Evolutionary conservation across 805 yeast genomes (phyloP), one percentile per base, ranked within the genome.

Genomic region (Starmerella powellii): DNA sequence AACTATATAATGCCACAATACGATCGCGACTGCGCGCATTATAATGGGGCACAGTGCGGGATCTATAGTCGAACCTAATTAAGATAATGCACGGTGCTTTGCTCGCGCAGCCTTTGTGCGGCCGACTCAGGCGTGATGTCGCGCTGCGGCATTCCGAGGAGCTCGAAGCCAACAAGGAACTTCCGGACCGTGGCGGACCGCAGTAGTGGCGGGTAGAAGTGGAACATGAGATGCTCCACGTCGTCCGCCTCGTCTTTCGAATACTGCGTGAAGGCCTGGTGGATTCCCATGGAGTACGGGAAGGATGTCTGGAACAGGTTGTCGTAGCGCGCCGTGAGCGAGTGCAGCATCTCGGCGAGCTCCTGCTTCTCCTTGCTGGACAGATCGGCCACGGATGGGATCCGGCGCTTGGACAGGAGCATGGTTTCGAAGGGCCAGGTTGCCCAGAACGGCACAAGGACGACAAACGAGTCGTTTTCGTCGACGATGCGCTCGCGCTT

Each of bases 271-370:
- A 81, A 82, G 8, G 84, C 80, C 60, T 80, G 88, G 60, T 80
- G 88, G 15, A 80, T 60, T 13, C 88, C 88, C 87, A 80, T 80
- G 0, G 85, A 78, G 60, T 80, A 80, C 2, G 87, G 87, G 66
- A 80, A 80, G 24, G 74, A 70, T 4, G 82, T 73, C 56, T 70
- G 63, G 58, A 80, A 80, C 41, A 80, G 63, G 56, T 80, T 80
- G 61, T 80, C 87, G 61, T 80, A 80, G 48, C 75, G 73, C 30
- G 67, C 70, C 3, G 87, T 78, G 45, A 78, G 62, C 29, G 54
- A 53, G 47, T 71, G 68, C 46, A 78, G 51, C 19, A 74, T 66
- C 11, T 61, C 57, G 1, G 85, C 84, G 49, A 80, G 67, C 48
- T 78, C 83, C 3, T 31, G 16, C 42, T 65, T 67, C 48, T 79